These are phyloP conservation scores for Hydrangea macrophylla DNA, from an alignment of 148 eudicot species.

Conservation along the genomic window DNA sequence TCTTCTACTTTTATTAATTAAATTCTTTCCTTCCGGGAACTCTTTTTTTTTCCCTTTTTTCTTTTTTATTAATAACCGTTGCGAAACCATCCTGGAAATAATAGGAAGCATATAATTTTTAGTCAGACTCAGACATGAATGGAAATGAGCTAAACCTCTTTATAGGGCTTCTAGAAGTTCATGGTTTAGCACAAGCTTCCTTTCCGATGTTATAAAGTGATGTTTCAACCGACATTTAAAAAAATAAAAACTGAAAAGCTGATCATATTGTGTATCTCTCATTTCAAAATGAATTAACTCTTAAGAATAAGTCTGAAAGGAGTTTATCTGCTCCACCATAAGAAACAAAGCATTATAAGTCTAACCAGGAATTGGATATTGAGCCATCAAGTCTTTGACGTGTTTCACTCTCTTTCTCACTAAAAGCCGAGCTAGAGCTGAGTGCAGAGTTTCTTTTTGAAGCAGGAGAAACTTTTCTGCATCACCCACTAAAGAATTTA, in stretches of 20 bases:
- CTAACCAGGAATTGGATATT: conserved; percentile 55
- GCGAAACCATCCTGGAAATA: not conserved
- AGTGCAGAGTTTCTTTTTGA: conserved; percentile 53
- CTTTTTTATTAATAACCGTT: not conserved
- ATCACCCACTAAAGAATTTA: conserved; percentile 54
- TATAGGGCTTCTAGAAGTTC: not conserved
- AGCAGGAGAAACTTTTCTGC: conserved; percentile 81
- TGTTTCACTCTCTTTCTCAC: conserved; percentile 57
- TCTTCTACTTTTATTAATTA: too few species aligned
- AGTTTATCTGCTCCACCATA: not conserved
- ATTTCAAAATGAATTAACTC: too few species aligned
- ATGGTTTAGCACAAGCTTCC: not conserved
- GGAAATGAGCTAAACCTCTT: not conserved
- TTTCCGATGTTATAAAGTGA: too few species aligned
- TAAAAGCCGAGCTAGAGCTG: conserved; percentile 72
- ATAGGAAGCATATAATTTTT: not conserved
- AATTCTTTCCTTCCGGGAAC: too few species aligned
- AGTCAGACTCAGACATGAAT: not conserved
- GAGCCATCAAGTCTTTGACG: conserved; percentile 57
- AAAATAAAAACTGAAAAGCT: not conserved
- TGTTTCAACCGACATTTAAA: too few species aligned
- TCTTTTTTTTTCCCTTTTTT: too few species aligned
- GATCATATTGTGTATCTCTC: not conserved
- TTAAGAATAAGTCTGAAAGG: too few species aligned
- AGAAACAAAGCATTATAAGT: not conserved